phyloP scores from a whole-genome alignment of 2,329 filamentous ascomycete species.

The Diaporthe capsici region DNA sequence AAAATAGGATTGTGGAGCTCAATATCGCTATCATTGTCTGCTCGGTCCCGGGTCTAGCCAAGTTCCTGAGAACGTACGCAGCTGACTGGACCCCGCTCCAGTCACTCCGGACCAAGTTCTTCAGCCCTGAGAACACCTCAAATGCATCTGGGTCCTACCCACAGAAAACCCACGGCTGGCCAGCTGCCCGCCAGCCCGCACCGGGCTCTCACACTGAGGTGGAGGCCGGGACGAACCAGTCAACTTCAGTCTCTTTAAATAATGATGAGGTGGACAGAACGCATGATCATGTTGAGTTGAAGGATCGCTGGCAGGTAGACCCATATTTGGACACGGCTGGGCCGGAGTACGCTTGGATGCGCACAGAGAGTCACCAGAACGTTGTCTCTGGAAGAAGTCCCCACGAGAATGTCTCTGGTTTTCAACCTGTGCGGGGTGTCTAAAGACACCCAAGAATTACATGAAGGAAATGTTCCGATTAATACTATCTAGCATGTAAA shows the following conservation, averaged over 20 bases:
- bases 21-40: slow-evolving; percentile 43
- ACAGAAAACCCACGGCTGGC: not conserved
- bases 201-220: not conserved
- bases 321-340: not conserved
- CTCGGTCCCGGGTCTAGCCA: slow-evolving; percentile 38
- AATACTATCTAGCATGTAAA: not conserved
- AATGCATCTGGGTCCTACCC: not conserved
- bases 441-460: not conserved
- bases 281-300: not conserved
- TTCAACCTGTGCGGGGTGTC: not conserved
- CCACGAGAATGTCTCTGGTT: not conserved
- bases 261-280: not conserved
- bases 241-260: not conserved
- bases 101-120: slow-evolving; percentile 9
- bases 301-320: not conserved
- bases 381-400: not conserved
- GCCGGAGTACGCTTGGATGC: slow-evolving; percentile 1
- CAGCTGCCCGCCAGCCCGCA: not conserved
- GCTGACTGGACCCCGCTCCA: not conserved
- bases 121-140: not conserved
- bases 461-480: not conserved
- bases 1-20: slow-evolving; percentile 41
- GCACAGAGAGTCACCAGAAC: not conserved
- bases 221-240: not conserved
- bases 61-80: not conserved